A percentile compares a stretch with the other conserved stretches of the same genome.
Evolutionary conservation across 2,329 filamentous ascomycete species (phyloP).

Genomic region (Fusarium sp.): DNA sequence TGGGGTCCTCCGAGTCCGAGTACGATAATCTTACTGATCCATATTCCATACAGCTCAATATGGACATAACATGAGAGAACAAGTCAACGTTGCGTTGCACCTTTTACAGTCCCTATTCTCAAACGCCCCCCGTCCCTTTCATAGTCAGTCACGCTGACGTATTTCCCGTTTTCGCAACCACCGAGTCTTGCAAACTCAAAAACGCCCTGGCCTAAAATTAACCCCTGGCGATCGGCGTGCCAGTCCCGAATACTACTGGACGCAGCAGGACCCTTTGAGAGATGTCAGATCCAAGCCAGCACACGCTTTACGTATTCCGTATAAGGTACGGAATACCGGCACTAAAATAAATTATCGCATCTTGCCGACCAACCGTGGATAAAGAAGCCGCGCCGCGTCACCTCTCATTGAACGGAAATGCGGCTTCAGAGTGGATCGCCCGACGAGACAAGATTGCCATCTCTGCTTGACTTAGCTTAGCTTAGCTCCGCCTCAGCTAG

Average conservation of each 20-base stretch:
- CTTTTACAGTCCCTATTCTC: too few species aligned
- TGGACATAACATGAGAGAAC: neutral
- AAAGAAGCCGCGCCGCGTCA: conserved; percentile 13
- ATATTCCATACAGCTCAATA: too few species aligned
- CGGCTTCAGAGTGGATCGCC: conserved; percentile 16
- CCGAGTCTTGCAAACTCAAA: neutral
- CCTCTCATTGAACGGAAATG: conserved; percentile 8
- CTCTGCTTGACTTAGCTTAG: too few species aligned
- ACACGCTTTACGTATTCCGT: too few species aligned
- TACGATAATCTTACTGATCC: neutral
- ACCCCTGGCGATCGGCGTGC: conserved; percentile 1
- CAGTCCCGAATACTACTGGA: neutral
- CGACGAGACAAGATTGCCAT: too few species aligned
- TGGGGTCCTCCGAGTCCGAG: too few species aligned
- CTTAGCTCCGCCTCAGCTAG: conserved; percentile 19
- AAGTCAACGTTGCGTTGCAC: too few species aligned
- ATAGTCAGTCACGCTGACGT: too few species aligned
- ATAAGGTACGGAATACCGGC: too few species aligned
- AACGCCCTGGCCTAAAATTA: neutral
- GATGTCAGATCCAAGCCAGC: neutral
- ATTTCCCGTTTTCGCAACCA: neutral
- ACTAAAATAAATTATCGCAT: neutral
- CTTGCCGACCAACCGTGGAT: conserved; percentile 13
- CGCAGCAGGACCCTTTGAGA: neutral
- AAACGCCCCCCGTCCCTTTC: too few species aligned